Evolutionary conservation across 2,329 filamentous ascomycete species (phyloP).

Genomic region (Rasamsonia emersonii): DNA sequence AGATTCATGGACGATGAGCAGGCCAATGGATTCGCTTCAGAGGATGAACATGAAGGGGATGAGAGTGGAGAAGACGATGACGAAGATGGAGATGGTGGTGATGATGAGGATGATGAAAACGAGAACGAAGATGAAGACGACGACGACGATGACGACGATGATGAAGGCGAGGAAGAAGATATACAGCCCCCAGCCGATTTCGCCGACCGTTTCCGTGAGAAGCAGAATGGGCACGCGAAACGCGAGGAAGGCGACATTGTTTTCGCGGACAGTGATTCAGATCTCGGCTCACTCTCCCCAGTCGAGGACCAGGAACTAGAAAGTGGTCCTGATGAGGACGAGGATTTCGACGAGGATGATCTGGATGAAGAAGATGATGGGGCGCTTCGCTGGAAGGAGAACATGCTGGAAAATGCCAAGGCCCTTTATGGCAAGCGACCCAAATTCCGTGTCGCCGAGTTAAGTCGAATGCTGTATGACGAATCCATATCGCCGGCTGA

Average conservation of each 20-base stretch:
- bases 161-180: conserved; percentile 24
- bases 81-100: conserved; percentile 38
- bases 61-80: conserved; percentile 45
- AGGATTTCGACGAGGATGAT: conserved; percentile 36
- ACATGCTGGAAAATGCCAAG: conserved; percentile 67
- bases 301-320: conserved; percentile 49
- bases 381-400: conserved; percentile 76
- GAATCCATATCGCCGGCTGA: conserved; percentile 65
- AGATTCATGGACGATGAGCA: conserved; percentile 43
- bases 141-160: conserved; percentile 28
- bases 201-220: conserved; percentile 33
- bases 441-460: conserved; percentile 69
- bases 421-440: conserved; percentile 61
- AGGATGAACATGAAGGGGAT: conserved; percentile 46
- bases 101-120: conserved; percentile 34
- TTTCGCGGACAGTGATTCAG: conserved; percentile 95
- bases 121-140: conserved; percentile 27
- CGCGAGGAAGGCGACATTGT: conserved; percentile 62
- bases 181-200: conserved; percentile 36
- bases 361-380: conserved; percentile 64
- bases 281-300: conserved; percentile 77
- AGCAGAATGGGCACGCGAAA: conserved; percentile 46
- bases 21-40: conserved; percentile 47
- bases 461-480: conserved; percentile 86
- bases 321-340: conserved; percentile 35